Evolutionary conservation across 768 basidiomycete genomes (phyloP).

Genomic region (Mycena capillaripes): DNA sequence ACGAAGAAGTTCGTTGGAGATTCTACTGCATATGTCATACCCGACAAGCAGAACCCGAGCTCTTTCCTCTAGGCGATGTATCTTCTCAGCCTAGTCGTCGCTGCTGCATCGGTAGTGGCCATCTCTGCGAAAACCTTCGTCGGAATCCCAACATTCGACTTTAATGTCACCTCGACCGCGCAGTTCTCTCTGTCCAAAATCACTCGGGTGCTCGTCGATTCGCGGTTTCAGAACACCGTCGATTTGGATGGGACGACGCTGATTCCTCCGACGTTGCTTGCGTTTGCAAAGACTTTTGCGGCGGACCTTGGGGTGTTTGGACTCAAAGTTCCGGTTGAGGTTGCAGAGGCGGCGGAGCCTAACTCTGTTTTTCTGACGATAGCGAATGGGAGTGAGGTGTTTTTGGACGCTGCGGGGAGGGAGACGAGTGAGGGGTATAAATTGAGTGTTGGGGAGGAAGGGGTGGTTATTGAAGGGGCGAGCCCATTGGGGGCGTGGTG

Average conservation of each 20-base stretch:
- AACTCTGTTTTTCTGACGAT: conserved; percentile 33
- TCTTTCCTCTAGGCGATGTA: conserved; percentile 1
- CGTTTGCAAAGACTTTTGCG: conserved; percentile 37
- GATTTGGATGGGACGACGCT: conserved; percentile 35
- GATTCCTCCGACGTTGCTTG: conserved; percentile 38
- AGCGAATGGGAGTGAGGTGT: conserved; percentile 5
- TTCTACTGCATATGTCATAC: neutral
- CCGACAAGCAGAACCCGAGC: neutral
- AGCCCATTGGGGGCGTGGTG: conserved; percentile 35
- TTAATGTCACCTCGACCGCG: conserved; percentile 26
- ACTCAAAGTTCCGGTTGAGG: conserved; percentile 22
- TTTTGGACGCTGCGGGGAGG: conserved; percentile 33
- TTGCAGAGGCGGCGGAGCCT: conserved; percentile 10
- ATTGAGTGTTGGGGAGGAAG: conserved; percentile 19
- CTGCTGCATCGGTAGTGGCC: neutral
- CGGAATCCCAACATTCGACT: conserved; percentile 37
- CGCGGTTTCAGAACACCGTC: conserved; percentile 28
- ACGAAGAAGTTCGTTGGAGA: neutral
- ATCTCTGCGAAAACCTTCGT: conserved; percentile 28
- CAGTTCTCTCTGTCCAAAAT: conserved; percentile 22
- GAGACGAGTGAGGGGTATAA: conserved; percentile 32
- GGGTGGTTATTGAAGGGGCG: conserved; percentile 33
- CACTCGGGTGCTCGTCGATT: conserved; percentile 37
- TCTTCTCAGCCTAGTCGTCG: neutral
- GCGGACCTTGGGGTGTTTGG: conserved; percentile 31